Base-by-base conservation (phyloP, 2,329 filamentous ascomycete species). In the Scortechinia acanthostroma region DNA sequence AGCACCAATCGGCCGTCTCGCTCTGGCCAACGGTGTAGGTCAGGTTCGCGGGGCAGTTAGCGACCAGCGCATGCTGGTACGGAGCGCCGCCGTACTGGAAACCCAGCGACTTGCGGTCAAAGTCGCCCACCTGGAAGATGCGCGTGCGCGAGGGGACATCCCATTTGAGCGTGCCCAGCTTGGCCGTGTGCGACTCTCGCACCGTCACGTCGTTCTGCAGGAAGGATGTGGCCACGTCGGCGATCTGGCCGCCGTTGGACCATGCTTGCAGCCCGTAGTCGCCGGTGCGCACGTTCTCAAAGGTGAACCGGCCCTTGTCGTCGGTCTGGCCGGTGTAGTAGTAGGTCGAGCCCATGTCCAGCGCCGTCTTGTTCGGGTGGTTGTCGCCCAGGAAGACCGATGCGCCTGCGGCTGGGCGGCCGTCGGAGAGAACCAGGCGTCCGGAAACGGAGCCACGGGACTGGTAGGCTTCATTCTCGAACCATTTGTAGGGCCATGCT, bases 381-480 rank as follows among this genome's bases (percentile, higher is more conserved):
- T 65, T 68, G 47, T 74, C 71, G 2, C 71, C 71, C 1, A 75
- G 62, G 56, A 74, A 73, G 3, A 74, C 64, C 4, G 70, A 65
- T 5, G 72, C 71, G 4, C 65, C 62, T 1, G 65, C 55, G 3
- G 71, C 72, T 14, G 69, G 65, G 1, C 69, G 63, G 4, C 71
- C 71, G 47, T 74, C 69, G 15, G 64, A 69, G 13, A 76, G 61
- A 1, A 60, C 47, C 1, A 76, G 57, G 6, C 53, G 60, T 37
- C 71, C 72, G 10, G 59, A 58, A 6, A 76, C 60, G 6, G 61
- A 62, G 35, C 70, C 70, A 21, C 72, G 69, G n/a, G 64, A 59
- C n/a, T 72, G 67, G 54, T 73, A 76, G 2, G 59, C 59, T 1
- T 58, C 53, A 49, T 71, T 58, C 4, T 68, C 56, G 49, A 74